phyloP scores from a whole-genome alignment of 2,329 filamentous ascomycete genomes.

The Paramyrothecium sp. region DNA sequence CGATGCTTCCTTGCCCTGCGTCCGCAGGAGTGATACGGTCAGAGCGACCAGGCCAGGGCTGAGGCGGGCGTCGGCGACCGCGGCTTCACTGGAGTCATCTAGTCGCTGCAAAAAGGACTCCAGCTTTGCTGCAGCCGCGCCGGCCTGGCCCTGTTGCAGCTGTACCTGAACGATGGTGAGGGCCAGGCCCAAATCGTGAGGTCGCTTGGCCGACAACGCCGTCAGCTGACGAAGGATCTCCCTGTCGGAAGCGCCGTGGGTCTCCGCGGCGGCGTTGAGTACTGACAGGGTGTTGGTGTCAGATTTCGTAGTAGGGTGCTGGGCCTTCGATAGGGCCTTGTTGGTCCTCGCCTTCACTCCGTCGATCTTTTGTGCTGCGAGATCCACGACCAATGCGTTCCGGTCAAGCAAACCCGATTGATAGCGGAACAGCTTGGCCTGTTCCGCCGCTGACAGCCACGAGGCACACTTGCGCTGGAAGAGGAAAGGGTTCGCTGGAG shows the following conservation, averaged over 20 bases:
- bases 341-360: conserved; percentile 55
- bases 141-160: conserved; percentile 67
- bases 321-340: conserved; percentile 30
- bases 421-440: conserved; percentile 70
- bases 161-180: conserved; percentile 83
- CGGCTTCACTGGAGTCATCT: conserved; percentile 56
- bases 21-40: conserved; percentile 74
- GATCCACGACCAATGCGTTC: conserved; percentile 63
- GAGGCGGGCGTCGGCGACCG: conserved; percentile 69
- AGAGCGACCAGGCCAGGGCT: conserved; percentile 83
- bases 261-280: conserved; percentile 70
- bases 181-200: conserved; percentile 76
- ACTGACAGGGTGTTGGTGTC: conserved; percentile 43
- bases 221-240: conserved; percentile 69
- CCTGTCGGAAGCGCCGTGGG: conserved; percentile 61
- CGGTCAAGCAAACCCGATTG: conserved; percentile 56
- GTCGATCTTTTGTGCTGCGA: conserved; percentile 65
- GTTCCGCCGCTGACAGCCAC: conserved; percentile 48
- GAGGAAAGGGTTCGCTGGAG: conserved; percentile 63
- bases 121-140: conserved; percentile 71
- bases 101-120: conserved; percentile 73
- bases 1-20: conserved; percentile 70
- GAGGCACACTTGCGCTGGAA: conserved; percentile 61
- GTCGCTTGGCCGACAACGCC: conserved; percentile 68
- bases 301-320: conserved; percentile 24